These are phyloP conservation scores for Discostella stelligera DNA, from an alignment of 352 stramenopile species.

Conservation along the genomic window DNA sequence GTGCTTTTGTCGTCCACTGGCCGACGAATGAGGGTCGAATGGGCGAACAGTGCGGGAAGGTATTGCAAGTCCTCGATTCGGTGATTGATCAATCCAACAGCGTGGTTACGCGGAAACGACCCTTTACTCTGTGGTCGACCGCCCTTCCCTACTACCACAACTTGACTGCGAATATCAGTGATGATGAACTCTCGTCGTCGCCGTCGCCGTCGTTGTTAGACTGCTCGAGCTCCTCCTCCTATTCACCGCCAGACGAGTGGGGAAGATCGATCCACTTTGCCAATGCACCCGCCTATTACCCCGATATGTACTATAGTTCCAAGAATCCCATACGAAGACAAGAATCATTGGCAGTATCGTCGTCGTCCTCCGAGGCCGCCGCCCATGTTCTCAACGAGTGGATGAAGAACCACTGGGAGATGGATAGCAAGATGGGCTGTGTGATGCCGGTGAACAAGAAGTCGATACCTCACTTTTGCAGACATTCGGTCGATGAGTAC, in stretches of 20 bases:
- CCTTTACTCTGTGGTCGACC: constrained; percentile 40
- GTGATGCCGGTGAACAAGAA: constrained; percentile 12
- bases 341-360: constrained; percentile 2
- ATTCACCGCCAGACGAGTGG: constrained; percentile 33
- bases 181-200: too few species aligned
- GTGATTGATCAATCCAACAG: constrained; percentile 38
- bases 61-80: constrained; percentile 35
- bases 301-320: constrained; percentile 41
- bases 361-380: constrained; percentile 7
- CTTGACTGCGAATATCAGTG: too few species aligned
- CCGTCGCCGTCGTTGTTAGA: too few species aligned
- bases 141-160: too few species aligned
- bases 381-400: constrained; percentile 39
- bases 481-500: constrained; percentile 32
- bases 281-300: constrained; percentile 11
- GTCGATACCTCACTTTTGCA: constrained; percentile 17
- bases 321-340: constrained; percentile 24
- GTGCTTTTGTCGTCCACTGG: constrained; percentile 45
- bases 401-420: constrained; percentile 39
- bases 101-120: constrained; percentile 33
- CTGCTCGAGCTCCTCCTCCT: too few species aligned
- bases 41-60: constrained; percentile 39
- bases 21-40: constrained; percentile 32
- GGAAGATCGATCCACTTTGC: constrained; percentile 33
- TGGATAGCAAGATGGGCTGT: constrained; percentile 36